Base-by-base conservation (phyloP, 306 rosid species). In the Castanea mollissima region DNA sequence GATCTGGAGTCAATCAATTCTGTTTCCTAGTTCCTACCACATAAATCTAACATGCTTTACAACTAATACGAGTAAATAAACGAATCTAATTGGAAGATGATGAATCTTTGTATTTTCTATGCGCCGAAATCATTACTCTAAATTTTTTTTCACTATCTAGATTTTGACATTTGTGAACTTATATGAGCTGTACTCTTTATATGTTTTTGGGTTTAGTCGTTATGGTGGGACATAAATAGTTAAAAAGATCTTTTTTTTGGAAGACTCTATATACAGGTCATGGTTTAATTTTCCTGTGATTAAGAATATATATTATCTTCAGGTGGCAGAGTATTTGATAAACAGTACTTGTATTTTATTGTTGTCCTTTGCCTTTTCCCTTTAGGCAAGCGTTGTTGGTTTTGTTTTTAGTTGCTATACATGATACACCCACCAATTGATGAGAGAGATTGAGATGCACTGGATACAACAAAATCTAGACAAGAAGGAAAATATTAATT, bases 121-220 rank as follows among this genome's bases (percentile, higher is more conserved):
- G 72, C 34, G 13, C 16, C 25, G 25, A 32, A 34, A 34, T 35
- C 25, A 34, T 35, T 18, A 32, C 51, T 67, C 35, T 34, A 34
- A 67, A 23, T 59, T 25, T 27, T 11, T 60, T 60, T 59, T 11
- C 15, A 34, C 67, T 25, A 27, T 78, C 80, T 46, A 74, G 29
- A 65, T 57, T 65, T 68, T 68, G 79, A 35, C 74, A 68, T 54
- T 71, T 78, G 68, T 10, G 64, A 70, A 34, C 60, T 78, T 34
- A 57, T 29, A 73, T 69, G 78, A 79, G 87, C 83, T 85, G 86
- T 85, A 75, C 70, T 55, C 82, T 85, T 78, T 76, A 68, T 77
- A 78, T 75, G 67, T 60, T 81, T 70, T 58, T 80, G 80, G 65
- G 75, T 60, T 78, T 67, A 67, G 69, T 76, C 58, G 76, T 73